Evolutionary conservation across 352 stramenopile genomes (phyloP), one percentile per base, ranked within the genome.

Genomic region (Phytopythium ostracodes): DNA sequence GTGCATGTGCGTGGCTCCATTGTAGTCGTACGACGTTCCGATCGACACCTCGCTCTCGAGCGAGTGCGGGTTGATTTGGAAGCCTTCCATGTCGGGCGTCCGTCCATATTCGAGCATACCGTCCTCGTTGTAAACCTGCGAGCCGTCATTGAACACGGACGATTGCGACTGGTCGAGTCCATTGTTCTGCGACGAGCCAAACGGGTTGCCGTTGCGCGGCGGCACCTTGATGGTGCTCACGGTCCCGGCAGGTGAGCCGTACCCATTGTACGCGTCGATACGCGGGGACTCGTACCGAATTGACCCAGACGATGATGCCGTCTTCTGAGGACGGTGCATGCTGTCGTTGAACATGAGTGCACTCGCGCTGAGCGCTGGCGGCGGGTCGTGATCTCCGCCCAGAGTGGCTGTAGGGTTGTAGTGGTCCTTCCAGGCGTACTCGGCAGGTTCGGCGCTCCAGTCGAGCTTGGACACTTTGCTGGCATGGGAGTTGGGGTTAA

Each of bases 301-400:
- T 29, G 79, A 87, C 14, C 76, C 78, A 4, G 74, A 87, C 4
- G 82, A 91, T 12, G 79, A 91, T 25, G 76, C 75, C 0, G 82
- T 91, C 56, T 88, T 83, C 43, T 87, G 81, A n/a, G 71, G 63
- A 29, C 68, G 79, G 50, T 76, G 85, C 24, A 64, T 60, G 31
- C 71, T 72, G 29, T 90, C 80, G 47, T 90, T 76, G 56, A 89
- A 91, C 31, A 65, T 76, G 25, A 91, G 75, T 0, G 82, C 80
- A 43, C 80, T 89, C 11, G 82, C 80, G 43, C 75, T 88, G 11
- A 91, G 64, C 36, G 66, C 69, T 17, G 80, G 78, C 0, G 76
- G 72, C 63, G 82, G 79, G 46, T 63, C 73, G 50, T 73, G 75
- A 49, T 81, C 71, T 24, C 55, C 38, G 44, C 68, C 72, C 18